Base-by-base conservation (phyloP, 2,329 filamentous ascomycete species). In the Penicillium sp. region DNA sequence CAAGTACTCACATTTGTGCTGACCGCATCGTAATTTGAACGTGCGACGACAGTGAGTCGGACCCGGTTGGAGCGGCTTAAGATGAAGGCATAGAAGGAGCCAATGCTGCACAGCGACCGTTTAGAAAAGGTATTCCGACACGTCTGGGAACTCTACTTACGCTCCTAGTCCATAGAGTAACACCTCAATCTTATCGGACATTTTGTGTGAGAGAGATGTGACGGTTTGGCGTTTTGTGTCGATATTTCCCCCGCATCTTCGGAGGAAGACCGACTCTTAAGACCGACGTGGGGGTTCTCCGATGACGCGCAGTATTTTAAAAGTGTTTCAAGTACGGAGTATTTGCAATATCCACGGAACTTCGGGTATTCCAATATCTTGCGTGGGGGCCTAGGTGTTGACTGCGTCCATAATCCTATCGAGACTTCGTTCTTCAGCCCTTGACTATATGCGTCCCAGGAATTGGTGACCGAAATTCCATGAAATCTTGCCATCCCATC, bases 61-160 rank as follows among this genome's bases (percentile, higher is more conserved):
- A 79, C 73, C 21, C 67, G 69, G 3, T 73, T 57, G 31, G 67
- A 70, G 2, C 78, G 75, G 48, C 72, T 75, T 0, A 83, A 62
- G 34, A 84, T 77, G 54, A 83, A 84, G 7, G 80, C 78, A 60
- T 84, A 84, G 58, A 84, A 84, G 2, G 80, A 82, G 27, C 82
- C 82, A 48, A 84, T 83, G 0, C 81, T 83, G 43, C 5, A 31
- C 1, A 45, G 24, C 14, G 9, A 11, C 14, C 9, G 31, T 60
- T 38, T 27, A 27, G 24, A 57, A 43, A 24, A n/a, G 16, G 3
- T 8, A 24, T 42, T 5, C 2, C 11, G 16, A 1, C 27, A 1
- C 3, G 4, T 2, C n/a, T 14, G 40, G 6, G 22, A n/a, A 8
- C 4, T n/a, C 5, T 18, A 74, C 79, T 67, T 64, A 83, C 80